A percentile compares a stretch with the other conserved stretches of the same genome.
Conservation (phyloP, 768 basidiomycete genomes). For the Boletus rubroflammeus region DNA sequence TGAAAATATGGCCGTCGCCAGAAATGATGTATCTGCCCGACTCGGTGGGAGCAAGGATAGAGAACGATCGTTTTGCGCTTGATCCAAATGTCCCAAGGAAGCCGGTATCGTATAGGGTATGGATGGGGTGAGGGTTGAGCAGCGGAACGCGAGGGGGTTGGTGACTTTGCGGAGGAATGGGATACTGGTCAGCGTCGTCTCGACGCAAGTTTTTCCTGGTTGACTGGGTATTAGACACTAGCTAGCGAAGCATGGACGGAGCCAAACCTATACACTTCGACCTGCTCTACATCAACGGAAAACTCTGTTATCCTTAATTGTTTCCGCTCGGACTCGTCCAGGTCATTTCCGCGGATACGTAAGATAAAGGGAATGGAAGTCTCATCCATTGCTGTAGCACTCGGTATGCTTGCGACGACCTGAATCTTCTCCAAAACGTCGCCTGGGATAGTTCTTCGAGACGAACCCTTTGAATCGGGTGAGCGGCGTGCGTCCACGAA, state of each 20-base stretch:
- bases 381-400: conserved; percentile 46
- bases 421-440: conserved; percentile 61
- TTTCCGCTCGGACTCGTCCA: conserved; percentile 47
- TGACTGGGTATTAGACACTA: conserved; percentile 5
- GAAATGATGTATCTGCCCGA: conserved; percentile 47
- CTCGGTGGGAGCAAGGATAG: conserved; percentile 47
- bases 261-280: conserved; percentile 63
- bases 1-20: conserved; percentile 49
- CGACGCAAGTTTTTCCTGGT: conserved; percentile 41
- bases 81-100: conserved; percentile 30
- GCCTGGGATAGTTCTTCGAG: conserved; percentile 40
- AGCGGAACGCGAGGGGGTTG: conserved; percentile 69
- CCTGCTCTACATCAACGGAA: conserved; percentile 55
- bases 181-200: conserved; percentile 44
- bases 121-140: conserved; percentile 47
- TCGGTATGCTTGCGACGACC: conserved; percentile 61
- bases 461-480: conserved; percentile 10
- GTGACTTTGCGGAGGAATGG: conserved; percentile 48
- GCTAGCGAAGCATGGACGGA: not conserved
- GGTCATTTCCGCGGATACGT: conserved; percentile 54
- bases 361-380: conserved; percentile 51
- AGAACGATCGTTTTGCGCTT: conserved; percentile 36
- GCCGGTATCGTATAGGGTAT: conserved; percentile 45
- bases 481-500: conserved; percentile 39
- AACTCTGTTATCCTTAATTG: conserved; percentile 57